Evolutionary conservation across 495 filamentous ascomycete species (phyloP), one percentile per base, ranked within the genome.

Genomic region (Penicillium roqueforti): DNA sequence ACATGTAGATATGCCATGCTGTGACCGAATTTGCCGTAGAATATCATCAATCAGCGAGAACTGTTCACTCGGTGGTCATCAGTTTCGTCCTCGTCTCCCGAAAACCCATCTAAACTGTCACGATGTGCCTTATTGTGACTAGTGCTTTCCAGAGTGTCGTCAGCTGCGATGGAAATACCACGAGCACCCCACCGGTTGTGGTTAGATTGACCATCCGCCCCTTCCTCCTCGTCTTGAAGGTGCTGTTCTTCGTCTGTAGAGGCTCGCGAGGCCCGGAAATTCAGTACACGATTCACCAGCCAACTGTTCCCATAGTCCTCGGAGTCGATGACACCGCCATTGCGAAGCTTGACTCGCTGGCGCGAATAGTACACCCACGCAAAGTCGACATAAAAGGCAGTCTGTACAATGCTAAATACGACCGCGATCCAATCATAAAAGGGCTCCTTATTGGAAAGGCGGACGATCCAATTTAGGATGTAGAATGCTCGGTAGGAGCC

Each of bases 311-410:
- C 76, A 48, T 92, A 78, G 67, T 98, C 93, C 40, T 97, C 92
- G 6, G 84, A 85, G 63, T 98, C 93, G n/a, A 98, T 89, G 16
- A 97, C 80, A 3, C 89, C 91, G 52, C 92, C 92, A 54, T 86
- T 85, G 40, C 93, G 81, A 4, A 98, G 85, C 81, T 97, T 97
- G 61, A 98, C 92, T 31, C 90, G 82, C 73, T 97, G 95, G 32
- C 93, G 80, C 4, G 86, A 86, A 74, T 87, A 96, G 75, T 98
- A 98, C 1, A 98, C 90, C 91, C 92, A 97, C 22, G 87, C 90
- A 66, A 98, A 98, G 68, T 98, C 95, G 57, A 91, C 65, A 67
- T 97, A 97, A 47, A 97, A 81, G 2, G 84, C 83, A 0, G 92
- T 97, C 72, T 98, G 95, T 23, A 97, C 74, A 56, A 95, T 73